A percentile compares a stretch with the other conserved stretches of the same genome.
Conservation (phyloP, 2,329 filamentous ascomycete genomes). For the Pseudopithomyces chartarum region DNA sequence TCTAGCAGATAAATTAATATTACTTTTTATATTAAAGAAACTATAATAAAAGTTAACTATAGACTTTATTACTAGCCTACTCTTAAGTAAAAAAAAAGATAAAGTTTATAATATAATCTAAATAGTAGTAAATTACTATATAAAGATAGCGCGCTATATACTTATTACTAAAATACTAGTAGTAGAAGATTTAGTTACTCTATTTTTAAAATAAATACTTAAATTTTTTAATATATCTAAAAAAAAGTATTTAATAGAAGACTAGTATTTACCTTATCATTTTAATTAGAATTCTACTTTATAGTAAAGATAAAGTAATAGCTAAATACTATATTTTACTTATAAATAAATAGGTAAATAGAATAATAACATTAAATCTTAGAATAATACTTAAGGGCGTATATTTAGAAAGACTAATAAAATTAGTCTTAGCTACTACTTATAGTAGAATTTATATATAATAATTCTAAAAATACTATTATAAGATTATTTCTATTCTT, state of each 20-base stretch:
- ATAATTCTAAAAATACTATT: not conserved
- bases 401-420: not conserved
- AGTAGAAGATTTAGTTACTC: too few species aligned
- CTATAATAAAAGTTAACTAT: not conserved
- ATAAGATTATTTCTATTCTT: not conserved
- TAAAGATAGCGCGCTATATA: not conserved
- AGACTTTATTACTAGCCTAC: not conserved
- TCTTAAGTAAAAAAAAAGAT: not conserved
- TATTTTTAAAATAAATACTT: too few species aligned
- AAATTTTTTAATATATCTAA: too few species aligned
- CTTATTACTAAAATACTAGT: not conserved
- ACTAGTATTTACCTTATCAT: too few species aligned
- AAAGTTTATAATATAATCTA: not conserved
- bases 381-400: not conserved
- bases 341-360: not conserved
- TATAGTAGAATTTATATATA: not conserved
- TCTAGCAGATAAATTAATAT: not conserved
- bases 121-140: not conserved
- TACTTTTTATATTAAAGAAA: not conserved
- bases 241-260: too few species aligned
- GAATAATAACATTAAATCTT: not conserved
- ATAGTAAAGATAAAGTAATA: too few species aligned
- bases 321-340: not conserved
- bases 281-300: too few species aligned
- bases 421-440: not conserved